Evolutionary conservation across 768 basidiomycete species (phyloP).

Genomic region (Xerocomellus chrysenteron): DNA sequence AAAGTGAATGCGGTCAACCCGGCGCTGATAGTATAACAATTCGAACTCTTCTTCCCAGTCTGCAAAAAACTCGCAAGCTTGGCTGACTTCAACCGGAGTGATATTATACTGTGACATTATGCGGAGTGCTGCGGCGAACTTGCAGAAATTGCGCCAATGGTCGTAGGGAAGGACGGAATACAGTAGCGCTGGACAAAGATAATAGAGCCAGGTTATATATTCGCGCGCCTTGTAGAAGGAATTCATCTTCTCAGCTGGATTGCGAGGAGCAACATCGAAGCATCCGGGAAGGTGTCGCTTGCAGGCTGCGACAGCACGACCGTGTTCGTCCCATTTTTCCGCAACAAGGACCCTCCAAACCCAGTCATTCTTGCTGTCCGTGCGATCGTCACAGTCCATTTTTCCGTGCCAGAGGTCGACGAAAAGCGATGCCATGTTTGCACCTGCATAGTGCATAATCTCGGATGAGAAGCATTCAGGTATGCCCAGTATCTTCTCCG

Average conservation of each 20-base stretch:
- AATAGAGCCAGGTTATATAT: neutral
- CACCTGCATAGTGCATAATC: neutral
- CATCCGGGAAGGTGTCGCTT: neutral
- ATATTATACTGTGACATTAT: neutral
- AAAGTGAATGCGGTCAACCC: neutral
- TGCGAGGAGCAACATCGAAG: neutral
- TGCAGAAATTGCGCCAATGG: neutral
- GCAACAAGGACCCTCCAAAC: too few relatives aligned
- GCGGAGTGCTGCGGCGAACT: neutral
- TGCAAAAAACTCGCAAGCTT: neutral
- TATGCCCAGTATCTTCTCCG: too few relatives aligned
- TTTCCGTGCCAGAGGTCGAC: too few relatives aligned
- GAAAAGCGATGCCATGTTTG: neutral
- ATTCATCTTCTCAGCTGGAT: neutral
- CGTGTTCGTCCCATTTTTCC: too few relatives aligned
- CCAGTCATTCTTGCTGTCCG: too few relatives aligned
- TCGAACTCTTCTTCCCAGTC: neutral
- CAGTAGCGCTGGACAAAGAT: neutral
- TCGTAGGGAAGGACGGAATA: neutral
- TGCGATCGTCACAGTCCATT: too few relatives aligned
- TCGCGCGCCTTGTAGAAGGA: neutral
- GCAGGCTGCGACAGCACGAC: neutral
- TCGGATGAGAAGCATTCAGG: too few relatives aligned
- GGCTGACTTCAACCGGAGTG: neutral
- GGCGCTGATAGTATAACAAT: neutral